Base-by-base conservation (phyloP, 1,284 basidiomycete genomes). In the Leccinum ponderosum region DNA sequence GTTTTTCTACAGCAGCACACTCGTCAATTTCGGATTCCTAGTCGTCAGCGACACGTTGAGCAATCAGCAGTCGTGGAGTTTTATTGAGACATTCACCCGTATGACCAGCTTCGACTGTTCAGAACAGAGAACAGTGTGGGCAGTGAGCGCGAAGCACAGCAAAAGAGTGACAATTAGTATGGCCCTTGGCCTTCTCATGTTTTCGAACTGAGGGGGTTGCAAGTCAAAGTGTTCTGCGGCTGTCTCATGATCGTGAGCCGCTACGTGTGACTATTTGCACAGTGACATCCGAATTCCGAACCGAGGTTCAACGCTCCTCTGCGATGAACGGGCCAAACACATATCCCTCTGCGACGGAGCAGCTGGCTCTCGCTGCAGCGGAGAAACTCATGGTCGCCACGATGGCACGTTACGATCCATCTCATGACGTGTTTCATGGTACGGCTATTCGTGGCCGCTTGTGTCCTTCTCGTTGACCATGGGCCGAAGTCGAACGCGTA, bases 381-480 rank as follows among this genome's bases (percentile, higher is more conserved):
- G 90, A 94, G 70, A 78, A 80, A 59, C 79, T 93, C 51, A 94
- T 94, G 86, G 73, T 82, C 56, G 79, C 86, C 47, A 87, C 86
- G 1, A 95, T 95, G 93, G 83, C 86, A 3, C 79, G 84, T 65
- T 95, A 95, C 73, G 95, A 97, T 72, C 90, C 94, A 1, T 94
- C 92, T 15, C 95, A 97, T 73, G 95, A 97, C 76, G 87, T 83
- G 67, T 89, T 88, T 64, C 95, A 97, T 70, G 93, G 93, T 91
- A 64, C 69, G 84, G 12, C 15, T 52, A 22, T 11, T n/a, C 22
- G 47, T 60, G 39, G 9, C 33, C 35, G 4, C 15, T 50, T 35
- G 4, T 3, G 17, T 42, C 20, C 47, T 29, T 58, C 27, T 37
- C 22, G 29, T 54, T 68, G 57, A 62, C 57, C 17, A 14, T 35